Base-by-base conservation (phyloP, 1,139 yeast species). In the Geotrichum phurueaensis region DNA sequence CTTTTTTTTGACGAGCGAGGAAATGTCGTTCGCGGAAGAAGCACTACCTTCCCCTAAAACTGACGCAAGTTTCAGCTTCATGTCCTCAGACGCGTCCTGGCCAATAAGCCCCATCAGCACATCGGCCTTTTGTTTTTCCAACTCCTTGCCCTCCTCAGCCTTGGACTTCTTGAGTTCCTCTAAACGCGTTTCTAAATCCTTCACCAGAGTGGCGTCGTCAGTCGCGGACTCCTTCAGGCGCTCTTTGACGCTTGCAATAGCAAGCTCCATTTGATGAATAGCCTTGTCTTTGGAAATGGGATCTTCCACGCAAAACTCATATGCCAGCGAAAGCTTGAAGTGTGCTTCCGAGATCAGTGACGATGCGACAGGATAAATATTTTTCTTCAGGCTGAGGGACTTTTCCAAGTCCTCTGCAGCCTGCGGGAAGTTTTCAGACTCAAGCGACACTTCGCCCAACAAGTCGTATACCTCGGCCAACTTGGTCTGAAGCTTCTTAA, bases 361-460 rank as follows among this genome's bases (percentile, higher is more conserved):
- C 0, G 89, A 82, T 6, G 76, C 73, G n/a, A 73, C 73, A 20
- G 80, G 71, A 69, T 81, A 85, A 48, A 89, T 74, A 63, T 83
- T 76, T 56, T 76, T 69, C 70, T 92, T 81, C 57, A 87, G 74
- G 23, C 80, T 75, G 52, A 88, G 78, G 58, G 89, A 78, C 15
- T 80, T 75, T 54, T 78, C 75, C 61, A 89, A 81, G 71, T 91
- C 97, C 27, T 75, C 77, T 0, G 86, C 83, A 0, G 96, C 89
- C 72, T 89, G 96, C 15, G 77, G 75, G 70, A 89, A 89, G 72
- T 89, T 89, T 67, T 91, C 80, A 55, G 92, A 84, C 70, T 91
- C 97, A 51, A 91, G 76, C 0, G 96, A 87, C 6, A 92, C 88
- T 71, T 94, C 98, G 25, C 98, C 98, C 23, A 91, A 78, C 9